Conservation (phyloP, 2,329 filamentous ascomycete genomes). For the Metarhizium album region DNA sequence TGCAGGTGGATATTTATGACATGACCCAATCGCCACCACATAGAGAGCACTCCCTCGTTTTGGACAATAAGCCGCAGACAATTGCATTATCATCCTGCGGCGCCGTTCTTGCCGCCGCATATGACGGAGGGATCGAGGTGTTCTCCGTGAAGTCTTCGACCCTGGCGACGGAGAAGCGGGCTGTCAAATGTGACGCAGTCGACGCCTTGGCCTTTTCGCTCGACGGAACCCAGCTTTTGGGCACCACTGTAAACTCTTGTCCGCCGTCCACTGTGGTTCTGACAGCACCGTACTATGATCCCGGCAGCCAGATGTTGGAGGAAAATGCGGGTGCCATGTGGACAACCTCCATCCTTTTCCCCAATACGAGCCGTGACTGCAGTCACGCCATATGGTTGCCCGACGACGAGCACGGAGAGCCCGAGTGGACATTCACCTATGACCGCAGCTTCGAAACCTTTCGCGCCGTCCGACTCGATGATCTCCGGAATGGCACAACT, state of each 20-base stretch:
- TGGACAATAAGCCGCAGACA: slow-evolving; percentile 68
- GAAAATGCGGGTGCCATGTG: slow-evolving; percentile 65
- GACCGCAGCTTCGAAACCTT: slow-evolving; percentile 69
- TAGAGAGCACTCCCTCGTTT: slow-evolving; percentile 60
- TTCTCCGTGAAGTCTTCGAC: slow-evolving; percentile 58
- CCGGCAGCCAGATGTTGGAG: slow-evolving; percentile 52
- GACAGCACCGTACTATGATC: slow-evolving; percentile 70
- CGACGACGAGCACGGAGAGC: slow-evolving; percentile 50
- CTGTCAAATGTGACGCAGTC: slow-evolving; percentile 68
- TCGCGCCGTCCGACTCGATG: slow-evolving; percentile 63
- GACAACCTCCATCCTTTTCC: slow-evolving; percentile 79
- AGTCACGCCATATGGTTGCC: slow-evolving; percentile 65
- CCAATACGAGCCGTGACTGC: slow-evolving; percentile 68
- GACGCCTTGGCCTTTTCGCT: slow-evolving; percentile 66
- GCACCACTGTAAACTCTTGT: slow-evolving; percentile 56
- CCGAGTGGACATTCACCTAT: slow-evolving; percentile 68
- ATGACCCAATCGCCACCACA: slow-evolving; percentile 53
- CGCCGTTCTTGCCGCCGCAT: slow-evolving; percentile 72
- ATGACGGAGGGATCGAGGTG: slow-evolving; percentile 82
- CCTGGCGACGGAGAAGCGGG: slow-evolving; percentile 55
- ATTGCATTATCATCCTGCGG: slow-evolving; percentile 75
- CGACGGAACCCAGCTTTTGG: slow-evolving; percentile 68
- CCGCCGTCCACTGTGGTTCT: slow-evolving; percentile 64
- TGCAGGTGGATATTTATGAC: slow-evolving; percentile 80
- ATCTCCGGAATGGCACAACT: slow-evolving; percentile 63